These are phyloP conservation scores for Dicorynia guianensis DNA, from an alignment of 306 rosid species.

Conservation along the genomic window DNA sequence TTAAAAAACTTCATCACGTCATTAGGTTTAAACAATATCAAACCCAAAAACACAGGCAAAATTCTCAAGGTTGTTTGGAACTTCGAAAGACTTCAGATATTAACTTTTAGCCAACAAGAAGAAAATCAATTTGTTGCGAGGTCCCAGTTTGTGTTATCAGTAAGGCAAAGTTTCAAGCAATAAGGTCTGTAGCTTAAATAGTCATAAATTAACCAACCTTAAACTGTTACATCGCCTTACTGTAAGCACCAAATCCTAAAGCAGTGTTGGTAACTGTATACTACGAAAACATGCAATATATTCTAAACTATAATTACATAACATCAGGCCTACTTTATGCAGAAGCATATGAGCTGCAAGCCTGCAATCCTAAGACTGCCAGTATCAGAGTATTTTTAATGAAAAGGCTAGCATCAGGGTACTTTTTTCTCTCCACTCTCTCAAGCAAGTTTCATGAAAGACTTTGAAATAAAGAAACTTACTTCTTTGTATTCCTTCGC, in stretches of 20 bases:
- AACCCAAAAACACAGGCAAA: too few relatives aligned
- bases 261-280: conserved; percentile 6
- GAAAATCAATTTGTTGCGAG: neutral
- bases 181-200: neutral
- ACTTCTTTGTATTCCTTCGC: conserved; percentile 72
- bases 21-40: too few relatives aligned
- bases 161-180: neutral
- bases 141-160: neutral
- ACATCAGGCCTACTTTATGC: neutral
- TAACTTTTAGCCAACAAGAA: neutral
- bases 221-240: conserved; percentile 2
- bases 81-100: too few relatives aligned
- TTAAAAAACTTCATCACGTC: neutral
- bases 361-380: neutral
- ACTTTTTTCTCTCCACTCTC: neutral
- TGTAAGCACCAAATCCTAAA: conserved; percentile 6
- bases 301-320: conserved; percentile 16
- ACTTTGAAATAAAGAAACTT: conserved; percentile 25
- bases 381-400: neutral
- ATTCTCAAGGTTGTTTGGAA: too few relatives aligned
- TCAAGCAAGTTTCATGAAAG: neutral
- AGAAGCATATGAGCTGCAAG: conserved; percentile 2
- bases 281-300: conserved; percentile 8
- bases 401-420: conserved; percentile 11
- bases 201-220: conserved; percentile 7